These are phyloP conservation scores for Beauveria brongniartii DNA, from an alignment of 2,329 filamentous ascomycete genomes.

Conservation along the genomic window DNA sequence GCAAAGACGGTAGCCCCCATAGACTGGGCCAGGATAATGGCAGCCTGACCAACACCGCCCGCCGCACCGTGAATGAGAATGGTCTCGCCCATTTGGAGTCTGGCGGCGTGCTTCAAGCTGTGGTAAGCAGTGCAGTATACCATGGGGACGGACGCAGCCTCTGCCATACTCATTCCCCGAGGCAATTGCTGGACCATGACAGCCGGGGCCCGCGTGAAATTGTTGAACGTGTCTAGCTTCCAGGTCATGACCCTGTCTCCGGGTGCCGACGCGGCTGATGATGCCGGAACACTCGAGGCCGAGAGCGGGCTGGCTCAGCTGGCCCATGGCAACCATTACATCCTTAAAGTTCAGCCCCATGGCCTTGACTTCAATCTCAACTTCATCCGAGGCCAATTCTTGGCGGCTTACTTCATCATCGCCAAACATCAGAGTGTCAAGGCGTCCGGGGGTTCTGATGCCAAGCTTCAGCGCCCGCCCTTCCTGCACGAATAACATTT, in stretches of 20 bases:
- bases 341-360: conserved; percentile 21
- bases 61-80: conserved; percentile 31
- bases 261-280: conserved; percentile 14
- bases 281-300: conserved; percentile 21
- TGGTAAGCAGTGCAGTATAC: conserved; percentile 22
- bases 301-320: conserved; percentile 16
- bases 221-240: conserved; percentile 17
- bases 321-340: conserved; percentile 24
- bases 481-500: not conserved
- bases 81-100: conserved; percentile 15
- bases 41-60: conserved; percentile 29
- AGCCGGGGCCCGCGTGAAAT: conserved; percentile 21
- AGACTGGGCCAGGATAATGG: conserved; percentile 27
- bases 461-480: conserved; percentile 11
- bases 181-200: conserved; percentile 20
- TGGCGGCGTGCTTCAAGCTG: conserved; percentile 18
- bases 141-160: conserved; percentile 21
- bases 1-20: conserved; percentile 29
- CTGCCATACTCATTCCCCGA: conserved; percentile 18
- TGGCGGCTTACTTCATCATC: conserved; percentile 17
- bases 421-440: conserved; percentile 15
- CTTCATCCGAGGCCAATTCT: too few species aligned
- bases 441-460: conserved; percentile 18
- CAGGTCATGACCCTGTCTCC: conserved; percentile 25
- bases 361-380: too few species aligned